These are phyloP conservation scores for Tulasnella sp. DNA, from an alignment of 768 basidiomycete genomes.

Conservation along the genomic window DNA sequence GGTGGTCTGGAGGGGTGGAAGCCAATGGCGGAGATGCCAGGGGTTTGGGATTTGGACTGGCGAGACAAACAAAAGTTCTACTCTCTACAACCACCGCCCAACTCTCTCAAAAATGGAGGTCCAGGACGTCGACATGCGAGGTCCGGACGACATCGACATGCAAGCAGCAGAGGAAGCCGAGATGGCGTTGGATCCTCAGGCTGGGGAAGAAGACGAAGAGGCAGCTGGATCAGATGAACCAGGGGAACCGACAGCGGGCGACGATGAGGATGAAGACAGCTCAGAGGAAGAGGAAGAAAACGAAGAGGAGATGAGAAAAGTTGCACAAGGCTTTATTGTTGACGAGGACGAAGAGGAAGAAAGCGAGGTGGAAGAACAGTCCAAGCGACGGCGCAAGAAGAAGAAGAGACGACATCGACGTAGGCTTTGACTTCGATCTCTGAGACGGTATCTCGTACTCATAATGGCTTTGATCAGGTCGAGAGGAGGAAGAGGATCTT, in stretches of 20 bases:
- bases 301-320: slow-evolving; percentile 77
- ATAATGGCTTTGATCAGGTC: slow-evolving; percentile 33
- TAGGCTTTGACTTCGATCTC: slow-evolving; percentile 37
- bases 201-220: slow-evolving; percentile 17
- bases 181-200: slow-evolving; percentile 24
- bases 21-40: slow-evolving; percentile 3
- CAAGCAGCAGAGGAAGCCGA: slow-evolving; percentile 16
- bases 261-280: slow-evolving; percentile 57
- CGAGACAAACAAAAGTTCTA: slow-evolving; percentile 24
- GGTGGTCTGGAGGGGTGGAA: background rate
- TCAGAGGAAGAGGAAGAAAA: slow-evolving; percentile 91
- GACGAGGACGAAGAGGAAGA: slow-evolving; percentile 88
- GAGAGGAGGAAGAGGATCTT: slow-evolving; percentile 48
- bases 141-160: slow-evolving; percentile 18
- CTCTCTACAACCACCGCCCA: slow-evolving; percentile 21
- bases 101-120: slow-evolving; percentile 28
- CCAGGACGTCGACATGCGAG: slow-evolving; percentile 23
- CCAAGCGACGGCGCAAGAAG: slow-evolving; percentile 49
- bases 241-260: slow-evolving; percentile 36
- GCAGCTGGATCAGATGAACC: slow-evolving; percentile 35
- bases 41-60: slow-evolving; percentile 23
- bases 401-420: slow-evolving; percentile 61
- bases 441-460: slow-evolving; percentile 24
- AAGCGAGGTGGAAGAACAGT: slow-evolving; percentile 64
- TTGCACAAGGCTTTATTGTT: slow-evolving; percentile 90